Evolutionary conservation across 192 early-diverging fungal species (phyloP).

Genomic region (Umbelopsis ramanniana): DNA sequence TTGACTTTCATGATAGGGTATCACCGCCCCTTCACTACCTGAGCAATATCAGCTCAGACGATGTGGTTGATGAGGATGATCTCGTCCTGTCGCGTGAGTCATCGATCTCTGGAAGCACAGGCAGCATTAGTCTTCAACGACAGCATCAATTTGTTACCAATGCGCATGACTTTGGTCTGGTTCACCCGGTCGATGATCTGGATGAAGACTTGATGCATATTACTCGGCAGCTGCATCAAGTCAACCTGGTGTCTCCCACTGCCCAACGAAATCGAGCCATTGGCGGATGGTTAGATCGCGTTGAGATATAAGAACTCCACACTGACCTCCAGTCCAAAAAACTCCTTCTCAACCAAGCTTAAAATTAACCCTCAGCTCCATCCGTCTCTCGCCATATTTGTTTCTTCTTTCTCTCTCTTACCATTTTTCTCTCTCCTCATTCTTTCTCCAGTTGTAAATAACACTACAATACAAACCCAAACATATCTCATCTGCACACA

Average conservation of each 20-base stretch:
- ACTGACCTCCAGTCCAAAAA: too few species aligned
- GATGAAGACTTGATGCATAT: conserved; percentile 16
- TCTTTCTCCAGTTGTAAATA: too few species aligned
- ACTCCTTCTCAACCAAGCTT: too few species aligned
- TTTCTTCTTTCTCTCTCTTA: too few species aligned
- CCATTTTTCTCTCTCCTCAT: too few species aligned
- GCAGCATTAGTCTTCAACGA: not conserved
- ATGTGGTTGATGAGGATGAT: not conserved
- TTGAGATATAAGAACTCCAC: not conserved
- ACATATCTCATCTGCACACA: not conserved
- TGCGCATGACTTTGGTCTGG: conserved; percentile 2
- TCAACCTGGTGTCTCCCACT: conserved; percentile 73
- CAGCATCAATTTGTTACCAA: conserved; percentile 3
- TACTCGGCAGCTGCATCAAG: conserved; percentile 6
- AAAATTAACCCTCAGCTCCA: too few species aligned
- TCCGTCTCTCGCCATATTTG: too few species aligned
- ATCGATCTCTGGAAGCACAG: not conserved
- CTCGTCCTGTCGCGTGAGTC: conserved; percentile 6
- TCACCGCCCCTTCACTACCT: not conserved
- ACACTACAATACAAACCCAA: not conserved
- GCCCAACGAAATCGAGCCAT: conserved; percentile 34
- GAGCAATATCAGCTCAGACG: not conserved
- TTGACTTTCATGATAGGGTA: conserved; percentile 9
- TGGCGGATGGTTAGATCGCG: not conserved
- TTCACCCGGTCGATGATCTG: not conserved